Percentiles rank a stretch among this genome's conserved stretches.
phyloP scores from a whole-genome alignment of 495 filamentous ascomycete genomes.

The Penicillium verhagenii region DNA sequence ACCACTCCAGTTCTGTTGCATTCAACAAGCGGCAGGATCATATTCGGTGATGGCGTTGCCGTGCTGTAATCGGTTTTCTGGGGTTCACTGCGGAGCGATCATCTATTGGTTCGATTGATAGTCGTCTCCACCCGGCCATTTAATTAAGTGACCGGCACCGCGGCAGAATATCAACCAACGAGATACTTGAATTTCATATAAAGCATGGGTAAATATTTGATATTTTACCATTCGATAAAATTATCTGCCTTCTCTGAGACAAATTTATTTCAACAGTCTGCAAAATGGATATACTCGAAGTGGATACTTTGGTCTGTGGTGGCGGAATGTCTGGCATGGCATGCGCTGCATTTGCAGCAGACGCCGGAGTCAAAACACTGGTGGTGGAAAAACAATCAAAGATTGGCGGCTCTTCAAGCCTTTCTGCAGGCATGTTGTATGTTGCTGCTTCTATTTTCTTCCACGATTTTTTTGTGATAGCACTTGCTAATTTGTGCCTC shows the following conservation, averaged over 20 bases:
- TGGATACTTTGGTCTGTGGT: conserved; percentile 28
- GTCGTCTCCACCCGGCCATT: conserved; percentile 13
- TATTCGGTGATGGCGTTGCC: neutral
- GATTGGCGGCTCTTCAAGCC: conserved; percentile 24
- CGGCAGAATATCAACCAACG: neutral
- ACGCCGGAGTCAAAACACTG: conserved; percentile 20
- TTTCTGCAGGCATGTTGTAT: conserved; percentile 31
- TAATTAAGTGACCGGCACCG: conserved; percentile 11
- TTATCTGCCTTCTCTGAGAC: too few species aligned
- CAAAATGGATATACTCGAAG: conserved; percentile 20
- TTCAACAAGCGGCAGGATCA: neutral
- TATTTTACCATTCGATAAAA: too few species aligned
- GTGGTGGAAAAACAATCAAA: conserved; percentile 25
- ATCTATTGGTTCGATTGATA: neutral
- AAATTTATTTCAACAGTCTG: neutral
- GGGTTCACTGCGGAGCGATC: neutral
- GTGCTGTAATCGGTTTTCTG: neutral
- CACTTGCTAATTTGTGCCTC: neutral
- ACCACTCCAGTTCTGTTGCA: neutral
- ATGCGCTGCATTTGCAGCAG: conserved; percentile 27
- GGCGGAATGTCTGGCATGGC: conserved; percentile 34
- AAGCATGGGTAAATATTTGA: too few species aligned
- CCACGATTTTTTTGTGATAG: too few species aligned
- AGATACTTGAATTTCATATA: neutral
- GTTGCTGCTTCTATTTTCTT: neutral